phyloP scores from a whole-genome alignment of 805 yeast genomes.

The Candida nonsorbophila region DNA sequence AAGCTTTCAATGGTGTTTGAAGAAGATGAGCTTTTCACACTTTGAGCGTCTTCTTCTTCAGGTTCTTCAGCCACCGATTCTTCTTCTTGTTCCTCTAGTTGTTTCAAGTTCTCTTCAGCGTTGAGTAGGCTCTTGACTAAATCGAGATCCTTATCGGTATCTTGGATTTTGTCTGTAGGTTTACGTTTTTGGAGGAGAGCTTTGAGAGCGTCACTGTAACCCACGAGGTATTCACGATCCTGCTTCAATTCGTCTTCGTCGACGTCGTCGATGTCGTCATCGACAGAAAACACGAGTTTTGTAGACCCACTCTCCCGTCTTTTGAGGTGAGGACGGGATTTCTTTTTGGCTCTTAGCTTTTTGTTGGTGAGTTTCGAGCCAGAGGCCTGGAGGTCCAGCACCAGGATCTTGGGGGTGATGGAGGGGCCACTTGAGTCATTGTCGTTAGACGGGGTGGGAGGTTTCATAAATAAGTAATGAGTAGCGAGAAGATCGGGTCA shows the following conservation, averaged over 20 bases:
- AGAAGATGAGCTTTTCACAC: slow-evolving; percentile 22
- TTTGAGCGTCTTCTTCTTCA: slow-evolving; percentile 16
- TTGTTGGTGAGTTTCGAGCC: slow-evolving; percentile 1
- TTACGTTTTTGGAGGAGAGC: slow-evolving; percentile 23
- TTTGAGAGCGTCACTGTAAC: slow-evolving; percentile 65
- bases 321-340: slow-evolving; percentile 28
- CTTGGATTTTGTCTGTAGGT: slow-evolving; percentile 5
- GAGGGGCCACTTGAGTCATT: too few species aligned
- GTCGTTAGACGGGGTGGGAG: too few species aligned
- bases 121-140: slow-evolving; percentile 1
- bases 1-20: slow-evolving; percentile 68
- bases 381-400: neutral
- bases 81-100: slow-evolving; percentile 6
- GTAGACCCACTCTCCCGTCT: slow-evolving; percentile 13
- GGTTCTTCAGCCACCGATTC: slow-evolving; percentile 19
- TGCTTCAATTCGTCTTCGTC: slow-evolving; percentile 38
- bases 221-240: slow-evolving; percentile 53
- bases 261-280: slow-evolving; percentile 69
- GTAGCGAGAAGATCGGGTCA: too few species aligned
- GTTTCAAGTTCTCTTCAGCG: slow-evolving; percentile 17
- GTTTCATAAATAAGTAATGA: too few species aligned
- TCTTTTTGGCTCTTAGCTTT: slow-evolving; percentile 6
- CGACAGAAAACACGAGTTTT: slow-evolving; percentile 63
- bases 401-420: too few species aligned
- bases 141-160: slow-evolving; percentile 2